Conservation (phyloP, 2,329 filamentous ascomycete species). For the Pestalotiopsis sp. region DNA sequence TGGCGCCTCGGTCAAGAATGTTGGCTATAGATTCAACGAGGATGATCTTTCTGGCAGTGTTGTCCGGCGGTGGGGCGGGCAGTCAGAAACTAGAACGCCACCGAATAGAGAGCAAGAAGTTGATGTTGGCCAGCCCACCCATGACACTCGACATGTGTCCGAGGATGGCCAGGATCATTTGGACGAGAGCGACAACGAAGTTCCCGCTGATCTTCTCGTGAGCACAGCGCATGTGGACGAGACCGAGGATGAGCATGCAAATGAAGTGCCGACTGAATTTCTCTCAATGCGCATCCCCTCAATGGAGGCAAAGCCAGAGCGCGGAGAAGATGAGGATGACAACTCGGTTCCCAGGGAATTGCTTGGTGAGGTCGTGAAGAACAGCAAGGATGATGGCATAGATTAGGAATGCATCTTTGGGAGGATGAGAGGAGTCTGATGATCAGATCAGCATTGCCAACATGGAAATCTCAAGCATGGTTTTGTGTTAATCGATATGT, state of each 20-base stretch:
- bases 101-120: constrained; percentile 3
- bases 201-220: constrained; percentile 24
- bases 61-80: constrained; percentile 34
- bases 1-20: background rate
- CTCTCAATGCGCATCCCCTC: constrained; percentile 45
- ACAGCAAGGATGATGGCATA: background rate
- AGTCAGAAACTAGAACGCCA: background rate
- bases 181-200: constrained; percentile 32
- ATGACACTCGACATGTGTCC: constrained; percentile 35
- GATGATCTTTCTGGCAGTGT: constrained; percentile 35
- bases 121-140: constrained; percentile 21
- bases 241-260: constrained; percentile 20
- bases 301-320: constrained; percentile 13
- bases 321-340: constrained; percentile 14
- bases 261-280: constrained; percentile 55
- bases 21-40: constrained; percentile 11
- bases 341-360: constrained; percentile 28
- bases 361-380: background rate
- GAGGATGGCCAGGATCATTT: constrained; percentile 30
- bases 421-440: background rate
- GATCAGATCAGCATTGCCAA: background rate
- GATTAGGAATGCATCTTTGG: background rate
- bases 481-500: no score
- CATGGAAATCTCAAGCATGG: background rate
- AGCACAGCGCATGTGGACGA: constrained; percentile 22